These are phyloP conservation scores for Mollisiaceae sp. DNA, from an alignment of 2,329 filamentous ascomycete species.

Conservation along the genomic window DNA sequence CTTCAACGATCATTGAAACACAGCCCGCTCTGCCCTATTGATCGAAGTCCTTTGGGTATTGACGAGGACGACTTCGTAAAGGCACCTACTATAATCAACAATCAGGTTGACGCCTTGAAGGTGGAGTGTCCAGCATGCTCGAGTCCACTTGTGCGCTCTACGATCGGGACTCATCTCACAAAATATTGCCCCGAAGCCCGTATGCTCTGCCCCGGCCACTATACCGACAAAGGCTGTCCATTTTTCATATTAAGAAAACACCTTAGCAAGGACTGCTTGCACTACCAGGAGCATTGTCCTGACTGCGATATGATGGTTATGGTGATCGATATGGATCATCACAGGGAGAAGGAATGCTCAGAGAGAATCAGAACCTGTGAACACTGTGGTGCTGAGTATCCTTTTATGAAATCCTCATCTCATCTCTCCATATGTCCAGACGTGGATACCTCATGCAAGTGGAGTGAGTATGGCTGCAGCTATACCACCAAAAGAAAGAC, in stretches of 20 bases:
- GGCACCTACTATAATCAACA: constrained; percentile 55
- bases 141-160: constrained; percentile 56
- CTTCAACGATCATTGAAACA: constrained; percentile 51
- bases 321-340: constrained; percentile 54
- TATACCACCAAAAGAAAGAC: constrained; percentile 47
- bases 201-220: constrained; percentile 55
- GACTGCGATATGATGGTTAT: constrained; percentile 55
- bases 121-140: constrained; percentile 66
- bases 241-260: constrained; percentile 58
- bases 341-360: constrained; percentile 53
- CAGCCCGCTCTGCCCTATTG: constrained; percentile 59
- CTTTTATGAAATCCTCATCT: constrained; percentile 35
- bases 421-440: constrained; percentile 53
- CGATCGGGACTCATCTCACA: constrained; percentile 60
- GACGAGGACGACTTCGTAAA: background rate
- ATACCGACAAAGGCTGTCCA: constrained; percentile 52
- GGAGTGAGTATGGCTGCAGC: constrained; percentile 55
- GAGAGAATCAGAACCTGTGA: constrained; percentile 41
- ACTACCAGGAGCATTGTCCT: constrained; percentile 56
- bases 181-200: constrained; percentile 61
- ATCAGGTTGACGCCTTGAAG: constrained; percentile 63
- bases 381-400: constrained; percentile 37
- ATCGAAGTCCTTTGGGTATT: constrained; percentile 51
- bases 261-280: constrained; percentile 58
- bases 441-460: constrained; percentile 51